phyloP scores from a whole-genome alignment of 768 basidiomycete species.

The Podaxis sp. region DNA sequence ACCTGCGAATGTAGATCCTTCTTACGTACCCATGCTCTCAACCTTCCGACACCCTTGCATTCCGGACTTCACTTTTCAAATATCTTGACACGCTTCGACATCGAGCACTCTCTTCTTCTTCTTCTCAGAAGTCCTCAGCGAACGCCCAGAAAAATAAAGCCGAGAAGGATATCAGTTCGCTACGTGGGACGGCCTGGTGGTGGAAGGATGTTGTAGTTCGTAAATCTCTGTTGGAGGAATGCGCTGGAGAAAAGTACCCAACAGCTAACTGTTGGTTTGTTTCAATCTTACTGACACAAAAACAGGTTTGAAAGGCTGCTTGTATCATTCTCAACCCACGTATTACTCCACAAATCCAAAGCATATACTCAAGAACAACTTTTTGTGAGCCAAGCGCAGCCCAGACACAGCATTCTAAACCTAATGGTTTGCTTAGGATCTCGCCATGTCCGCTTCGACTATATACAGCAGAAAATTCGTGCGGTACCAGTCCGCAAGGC shows the following conservation, averaged over 20 bases:
- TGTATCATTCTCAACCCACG: slow-evolving; percentile 49
- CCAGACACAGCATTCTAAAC: not conserved
- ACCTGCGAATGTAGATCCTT: slow-evolving; percentile 30
- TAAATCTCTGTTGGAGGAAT: slow-evolving; percentile 53
- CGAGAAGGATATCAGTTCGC: slow-evolving; percentile 3
- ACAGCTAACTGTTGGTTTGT: not conserved
- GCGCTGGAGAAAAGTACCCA: slow-evolving; percentile 42
- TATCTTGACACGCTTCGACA: slow-evolving; percentile 46
- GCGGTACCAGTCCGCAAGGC: slow-evolving; percentile 2
- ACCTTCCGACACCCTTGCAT: slow-evolving; percentile 48
- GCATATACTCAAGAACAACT: not conserved
- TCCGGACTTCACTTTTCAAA: slow-evolving; percentile 45
- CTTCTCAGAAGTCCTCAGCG: slow-evolving; percentile 14
- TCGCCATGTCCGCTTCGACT: not conserved
- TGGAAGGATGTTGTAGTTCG: slow-evolving; percentile 55
- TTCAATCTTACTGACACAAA: not conserved
- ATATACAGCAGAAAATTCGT: not conserved
- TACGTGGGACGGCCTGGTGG: slow-evolving; percentile 33
- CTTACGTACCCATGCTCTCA: slow-evolving; percentile 47
- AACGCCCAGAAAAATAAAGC: slow-evolving; percentile 15
- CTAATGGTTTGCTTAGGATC: not conserved
- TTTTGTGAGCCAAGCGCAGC: not conserved
- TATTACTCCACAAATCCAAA: slow-evolving; percentile 29
- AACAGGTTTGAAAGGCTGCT: slow-evolving; percentile 48
- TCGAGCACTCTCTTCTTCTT: slow-evolving; percentile 27